Conservation (phyloP, 192 early-diverging fungal genomes). For the Allomyces macrogynus region DNA sequence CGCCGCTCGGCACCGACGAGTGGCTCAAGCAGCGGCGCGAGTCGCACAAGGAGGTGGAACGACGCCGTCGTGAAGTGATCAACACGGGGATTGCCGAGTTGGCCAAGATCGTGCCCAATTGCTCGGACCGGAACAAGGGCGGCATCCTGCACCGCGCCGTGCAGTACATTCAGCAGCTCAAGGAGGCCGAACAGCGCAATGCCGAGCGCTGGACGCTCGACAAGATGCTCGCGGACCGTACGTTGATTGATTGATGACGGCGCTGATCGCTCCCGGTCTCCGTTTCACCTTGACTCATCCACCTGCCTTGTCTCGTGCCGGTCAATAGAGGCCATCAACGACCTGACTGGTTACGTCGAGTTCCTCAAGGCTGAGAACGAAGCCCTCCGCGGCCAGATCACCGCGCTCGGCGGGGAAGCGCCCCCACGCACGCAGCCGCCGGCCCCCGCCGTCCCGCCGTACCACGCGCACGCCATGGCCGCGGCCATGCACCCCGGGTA, state of each 20-base stretch:
- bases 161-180: conserved; percentile 61
- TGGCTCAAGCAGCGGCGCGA: conserved; percentile 61
- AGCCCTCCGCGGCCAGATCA: background rate
- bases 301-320: too few species aligned
- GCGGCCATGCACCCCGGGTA: background rate
- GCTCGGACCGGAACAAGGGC: conserved; percentile 74
- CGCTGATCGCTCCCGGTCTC: too few species aligned
- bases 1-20: conserved; percentile 44
- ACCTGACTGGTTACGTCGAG: background rate
- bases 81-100: conserved; percentile 77
- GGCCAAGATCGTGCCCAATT: conserved; percentile 54
- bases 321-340: background rate
- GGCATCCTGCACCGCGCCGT: conserved; percentile 60
- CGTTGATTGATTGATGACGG: background rate
- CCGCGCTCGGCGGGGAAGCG: background rate
- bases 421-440: background rate
- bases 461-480: background rate
- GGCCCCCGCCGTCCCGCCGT: background rate
- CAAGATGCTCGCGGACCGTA: background rate
- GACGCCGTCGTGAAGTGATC: conserved; percentile 79
- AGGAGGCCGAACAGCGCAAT: conserved; percentile 16
- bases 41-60: conserved; percentile 89
- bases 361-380: background rate
- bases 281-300: too few species aligned
- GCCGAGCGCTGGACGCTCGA: background rate